Evolutionary conservation across 306 rosid genomes (phyloP).

Genomic region (Casuarina glauca): DNA sequence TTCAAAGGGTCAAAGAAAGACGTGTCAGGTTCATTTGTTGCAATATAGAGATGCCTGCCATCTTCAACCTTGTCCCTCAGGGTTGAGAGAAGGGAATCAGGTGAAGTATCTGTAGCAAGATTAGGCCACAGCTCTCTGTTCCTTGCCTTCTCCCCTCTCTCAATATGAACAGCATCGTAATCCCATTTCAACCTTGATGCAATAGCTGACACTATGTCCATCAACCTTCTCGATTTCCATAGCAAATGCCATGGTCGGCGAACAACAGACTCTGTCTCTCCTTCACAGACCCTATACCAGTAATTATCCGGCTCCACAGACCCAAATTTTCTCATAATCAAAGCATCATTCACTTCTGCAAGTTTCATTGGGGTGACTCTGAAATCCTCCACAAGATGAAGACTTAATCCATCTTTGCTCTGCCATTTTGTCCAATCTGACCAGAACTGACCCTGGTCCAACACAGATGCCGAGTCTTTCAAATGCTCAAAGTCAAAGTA

Average conservation of each 20-base stretch:
- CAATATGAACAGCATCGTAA: slow-evolving; percentile 87
- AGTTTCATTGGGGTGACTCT: slow-evolving; percentile 89
- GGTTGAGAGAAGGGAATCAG: slow-evolving; percentile 70
- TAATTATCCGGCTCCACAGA: slow-evolving; percentile 92
- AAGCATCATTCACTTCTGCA: slow-evolving; percentile 59
- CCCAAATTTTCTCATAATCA: slow-evolving; percentile 90
- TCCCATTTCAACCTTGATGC: slow-evolving; percentile 90
- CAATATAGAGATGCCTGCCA: slow-evolving; percentile 86
- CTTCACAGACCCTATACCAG: slow-evolving; percentile 97
- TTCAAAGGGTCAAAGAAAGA: slow-evolving; percentile 83
- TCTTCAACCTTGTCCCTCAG: slow-evolving; percentile 70
- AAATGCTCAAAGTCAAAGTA: slow-evolving; percentile 98
- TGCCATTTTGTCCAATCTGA: slow-evolving; percentile 84
- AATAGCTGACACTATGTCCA: slow-evolving; percentile 90
- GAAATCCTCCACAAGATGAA: slow-evolving; percentile 79
- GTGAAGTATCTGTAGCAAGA: slow-evolving; percentile 85
- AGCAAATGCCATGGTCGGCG: slow-evolving; percentile 94
- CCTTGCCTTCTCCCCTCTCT: slow-evolving; percentile 89
- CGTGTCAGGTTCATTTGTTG: slow-evolving; percentile 74
- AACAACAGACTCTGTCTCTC: slow-evolving; percentile 84
- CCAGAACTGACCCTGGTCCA: slow-evolving; percentile 94
- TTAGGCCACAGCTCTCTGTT: slow-evolving; percentile 96
- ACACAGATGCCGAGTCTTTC: slow-evolving; percentile 80
- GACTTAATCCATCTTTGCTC: slow-evolving; percentile 62
- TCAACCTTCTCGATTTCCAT: slow-evolving; percentile 91